Conservation (phyloP, 352 stramenopile species). For the Pythium folliculosum region DNA sequence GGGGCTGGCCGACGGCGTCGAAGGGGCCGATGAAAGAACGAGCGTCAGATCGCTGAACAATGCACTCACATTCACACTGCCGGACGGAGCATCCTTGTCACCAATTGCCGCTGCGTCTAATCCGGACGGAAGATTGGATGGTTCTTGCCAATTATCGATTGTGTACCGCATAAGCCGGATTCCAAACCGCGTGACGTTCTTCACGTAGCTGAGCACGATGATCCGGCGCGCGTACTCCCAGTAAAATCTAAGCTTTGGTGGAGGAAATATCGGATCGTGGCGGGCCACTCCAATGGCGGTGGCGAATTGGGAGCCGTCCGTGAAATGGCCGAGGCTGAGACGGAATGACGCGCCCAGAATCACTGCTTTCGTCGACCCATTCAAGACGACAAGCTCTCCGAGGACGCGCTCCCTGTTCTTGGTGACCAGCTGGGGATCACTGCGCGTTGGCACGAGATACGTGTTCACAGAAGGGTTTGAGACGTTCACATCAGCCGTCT, state of each 20-base stretch:
- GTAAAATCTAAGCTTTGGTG: conserved; percentile 51
- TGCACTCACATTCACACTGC: conserved; percentile 48
- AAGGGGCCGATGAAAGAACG: conserved; percentile 23
- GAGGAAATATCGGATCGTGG: conserved; percentile 33
- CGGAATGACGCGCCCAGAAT: conserved; percentile 35
- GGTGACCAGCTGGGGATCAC: conserved; percentile 33
- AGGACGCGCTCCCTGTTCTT: conserved; percentile 36
- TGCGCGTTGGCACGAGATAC: conserved; percentile 27
- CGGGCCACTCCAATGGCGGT: conserved; percentile 37
- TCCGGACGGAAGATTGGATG: conserved; percentile 39
- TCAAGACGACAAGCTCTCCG: conserved; percentile 44
- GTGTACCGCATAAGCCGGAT: conserved; percentile 51
- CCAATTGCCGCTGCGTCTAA: conserved; percentile 2
- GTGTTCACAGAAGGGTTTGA: conserved; percentile 15
- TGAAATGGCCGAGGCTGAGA: conserved; percentile 34
- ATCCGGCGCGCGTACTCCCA: conserved; percentile 50
- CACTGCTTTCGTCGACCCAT: conserved; percentile 34
- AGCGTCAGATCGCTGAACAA: conserved; percentile 48
- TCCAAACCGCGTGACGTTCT: conserved; percentile 58
- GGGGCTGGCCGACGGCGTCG: conserved; percentile 3
- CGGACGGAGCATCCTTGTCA: neutral
- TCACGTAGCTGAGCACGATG: conserved; percentile 38
- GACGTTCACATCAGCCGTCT: conserved; percentile 3
- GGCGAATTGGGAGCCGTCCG: conserved; percentile 63
- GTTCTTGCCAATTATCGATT: conserved; percentile 39